Evolutionary conservation across 1,139 yeast species (phyloP).

Genomic region (Saccharomyces pastorianus): DNA sequence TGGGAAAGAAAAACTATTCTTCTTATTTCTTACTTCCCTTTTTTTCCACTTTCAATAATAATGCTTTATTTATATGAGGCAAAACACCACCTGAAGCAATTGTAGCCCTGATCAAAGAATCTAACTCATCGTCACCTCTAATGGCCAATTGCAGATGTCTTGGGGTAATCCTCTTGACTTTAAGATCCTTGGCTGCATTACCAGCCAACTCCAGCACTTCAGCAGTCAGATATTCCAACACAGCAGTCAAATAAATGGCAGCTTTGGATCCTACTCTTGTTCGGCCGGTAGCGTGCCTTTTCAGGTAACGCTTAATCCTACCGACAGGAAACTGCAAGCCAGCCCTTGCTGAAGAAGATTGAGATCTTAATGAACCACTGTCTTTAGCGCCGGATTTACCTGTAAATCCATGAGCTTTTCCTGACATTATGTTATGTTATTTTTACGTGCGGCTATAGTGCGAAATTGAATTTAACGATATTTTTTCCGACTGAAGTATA

Average conservation of each 20-base stretch:
- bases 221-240: slow-evolving; percentile 92
- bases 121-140: slow-evolving; percentile 98
- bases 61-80: slow-evolving; percentile 93
- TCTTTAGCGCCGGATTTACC: slow-evolving; percentile 79
- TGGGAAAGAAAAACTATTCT: neutral
- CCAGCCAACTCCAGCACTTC: slow-evolving; percentile 98
- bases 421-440: slow-evolving; percentile 52
- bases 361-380: slow-evolving; percentile 48
- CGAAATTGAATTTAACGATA: neutral
- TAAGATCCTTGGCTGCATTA: slow-evolving; percentile 96
- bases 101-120: slow-evolving; percentile 90
- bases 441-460: neutral
- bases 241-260: slow-evolving; percentile 95
- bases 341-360: slow-evolving; percentile 94
- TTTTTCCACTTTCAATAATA: slow-evolving; percentile 86
- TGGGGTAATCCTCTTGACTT: slow-evolving; percentile 97
- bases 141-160: slow-evolving; percentile 97
- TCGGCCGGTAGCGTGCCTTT: slow-evolving; percentile 84
- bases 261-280: slow-evolving; percentile 97
- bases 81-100: slow-evolving; percentile 99
- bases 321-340: slow-evolving; percentile 98
- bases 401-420: slow-evolving; percentile 95
- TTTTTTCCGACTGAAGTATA: neutral
- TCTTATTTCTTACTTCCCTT: slow-evolving; percentile 38
- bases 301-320: slow-evolving; percentile 91